Evolutionary conservation across 163 green algal species (phyloP).

Genomic region (Scenedesmus sp.): DNA sequence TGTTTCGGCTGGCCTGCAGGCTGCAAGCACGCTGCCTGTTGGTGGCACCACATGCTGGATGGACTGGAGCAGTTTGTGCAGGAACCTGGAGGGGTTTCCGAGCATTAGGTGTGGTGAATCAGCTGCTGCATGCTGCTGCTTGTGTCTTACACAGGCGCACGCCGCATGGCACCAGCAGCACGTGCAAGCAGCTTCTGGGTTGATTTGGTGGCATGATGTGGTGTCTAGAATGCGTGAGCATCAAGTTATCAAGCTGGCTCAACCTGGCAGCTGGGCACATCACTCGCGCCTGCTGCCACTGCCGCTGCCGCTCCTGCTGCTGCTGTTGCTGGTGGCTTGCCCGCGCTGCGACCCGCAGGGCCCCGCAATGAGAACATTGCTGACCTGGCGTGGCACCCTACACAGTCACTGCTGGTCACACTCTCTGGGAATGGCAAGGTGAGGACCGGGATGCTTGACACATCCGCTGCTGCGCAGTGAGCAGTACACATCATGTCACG

Average conservation of each 20-base stretch:
- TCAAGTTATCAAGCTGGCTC: too few relatives aligned
- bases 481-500: background rate
- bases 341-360: background rate
- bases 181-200: too few relatives aligned
- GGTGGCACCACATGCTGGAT: too few relatives aligned
- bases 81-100: constrained; percentile 76
- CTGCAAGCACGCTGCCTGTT: constrained; percentile 85
- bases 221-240: too few relatives aligned
- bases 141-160: too few relatives aligned
- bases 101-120: constrained; percentile 29
- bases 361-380: constrained; percentile 57
- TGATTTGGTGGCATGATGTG: too few relatives aligned
- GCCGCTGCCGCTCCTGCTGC: background rate
- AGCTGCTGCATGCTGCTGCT: too few relatives aligned
- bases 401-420: constrained; percentile 66
- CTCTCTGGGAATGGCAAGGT: constrained; percentile 54
- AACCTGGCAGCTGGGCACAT: too few relatives aligned
- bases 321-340: background rate
- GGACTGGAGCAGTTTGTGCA: constrained; percentile 68
- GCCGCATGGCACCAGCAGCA: too few relatives aligned
- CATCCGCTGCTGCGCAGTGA: background rate
- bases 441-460: background rate
- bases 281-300: background rate
- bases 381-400: constrained; percentile 83
- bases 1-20: constrained; percentile 46